Conservation (phyloP, 345 rosid genomes). For the Euphorbia tirucalli region DNA sequence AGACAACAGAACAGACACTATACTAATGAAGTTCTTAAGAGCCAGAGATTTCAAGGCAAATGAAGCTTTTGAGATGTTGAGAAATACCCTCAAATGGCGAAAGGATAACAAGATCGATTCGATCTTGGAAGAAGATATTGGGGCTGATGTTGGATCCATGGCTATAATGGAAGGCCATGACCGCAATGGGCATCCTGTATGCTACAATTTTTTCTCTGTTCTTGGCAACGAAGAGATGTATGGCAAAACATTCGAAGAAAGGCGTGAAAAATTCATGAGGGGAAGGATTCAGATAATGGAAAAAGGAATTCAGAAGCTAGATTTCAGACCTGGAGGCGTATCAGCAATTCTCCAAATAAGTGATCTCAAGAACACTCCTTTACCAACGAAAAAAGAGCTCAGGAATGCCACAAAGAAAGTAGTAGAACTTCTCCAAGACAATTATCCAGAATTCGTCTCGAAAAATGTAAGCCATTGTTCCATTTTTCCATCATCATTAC, state of each 20-base stretch:
- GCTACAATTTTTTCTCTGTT: constrained; percentile 21
- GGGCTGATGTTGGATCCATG: constrained; percentile 5
- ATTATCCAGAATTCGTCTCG: constrained; percentile 29
- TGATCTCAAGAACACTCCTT: constrained; percentile 30
- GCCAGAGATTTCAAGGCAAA: constrained; percentile 24
- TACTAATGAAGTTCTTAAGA: constrained; percentile 21
- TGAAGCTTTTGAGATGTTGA: constrained; percentile 29
- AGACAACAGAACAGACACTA: constrained; percentile 19
- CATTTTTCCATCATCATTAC: not conserved
- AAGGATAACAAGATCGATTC: constrained; percentile 30
- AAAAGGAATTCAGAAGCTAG: constrained; percentile 17
- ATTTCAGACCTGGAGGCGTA: constrained; percentile 22
- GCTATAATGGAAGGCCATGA: constrained; percentile 22
- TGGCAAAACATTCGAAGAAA: constrained; percentile 16
- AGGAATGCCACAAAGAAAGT: constrained; percentile 17
- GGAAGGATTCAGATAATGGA: constrained; percentile 30
- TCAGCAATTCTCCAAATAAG: constrained; percentile 23
- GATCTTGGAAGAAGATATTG: constrained; percentile 18
- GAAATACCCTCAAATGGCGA: constrained; percentile 23
- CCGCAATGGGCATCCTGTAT: constrained; percentile 24
- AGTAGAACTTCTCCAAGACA: constrained; percentile 26
- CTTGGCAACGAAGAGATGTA: constrained; percentile 12
- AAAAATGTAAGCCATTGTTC: constrained; percentile 20
- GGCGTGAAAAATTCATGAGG: constrained; percentile 18
- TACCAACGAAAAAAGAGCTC: constrained; percentile 24